Percentiles rank a stretch among this genome's conserved stretches.
phyloP scores from a whole-genome alignment of 202 grass and related monocot genomes.

The Alloteropsis angusta region DNA sequence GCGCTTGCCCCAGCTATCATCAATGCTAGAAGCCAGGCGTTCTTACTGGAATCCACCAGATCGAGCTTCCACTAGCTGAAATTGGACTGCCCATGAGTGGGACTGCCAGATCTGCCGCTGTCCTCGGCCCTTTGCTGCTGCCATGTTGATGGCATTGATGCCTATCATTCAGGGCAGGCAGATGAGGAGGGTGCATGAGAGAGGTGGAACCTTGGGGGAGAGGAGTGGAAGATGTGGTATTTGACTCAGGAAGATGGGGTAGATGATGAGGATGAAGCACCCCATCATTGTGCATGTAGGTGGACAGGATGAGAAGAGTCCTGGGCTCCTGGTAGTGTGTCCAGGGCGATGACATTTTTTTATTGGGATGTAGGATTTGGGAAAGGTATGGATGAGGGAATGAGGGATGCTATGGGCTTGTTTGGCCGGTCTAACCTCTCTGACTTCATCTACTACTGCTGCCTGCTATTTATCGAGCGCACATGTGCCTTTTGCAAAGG shows the following conservation, averaged over 20 bases:
- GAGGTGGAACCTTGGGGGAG: neutral
- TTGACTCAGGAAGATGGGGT: neutral
- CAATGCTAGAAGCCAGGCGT: neutral
- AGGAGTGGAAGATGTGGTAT: neutral
- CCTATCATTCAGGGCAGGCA: neutral
- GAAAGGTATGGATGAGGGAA: neutral
- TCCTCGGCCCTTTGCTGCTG: neutral
- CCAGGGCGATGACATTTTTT: neutral
- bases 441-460: neutral
- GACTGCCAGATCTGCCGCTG: neutral
- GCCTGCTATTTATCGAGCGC: neutral
- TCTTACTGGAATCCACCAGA: neutral
- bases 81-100: neutral
- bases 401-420: neutral
- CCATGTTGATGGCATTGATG: neutral
- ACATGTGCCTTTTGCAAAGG: neutral
- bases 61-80: neutral
- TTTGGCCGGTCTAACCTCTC: neutral
- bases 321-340: neutral
- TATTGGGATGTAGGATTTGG: neutral
- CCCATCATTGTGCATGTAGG: neutral
- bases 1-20: neutral
- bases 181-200: neutral
- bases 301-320: neutral
- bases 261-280: neutral